Evolutionary conservation across 139 green algal species (phyloP), one percentile per base, ranked within the genome.

Genomic region (Micromonas pusilla): DNA sequence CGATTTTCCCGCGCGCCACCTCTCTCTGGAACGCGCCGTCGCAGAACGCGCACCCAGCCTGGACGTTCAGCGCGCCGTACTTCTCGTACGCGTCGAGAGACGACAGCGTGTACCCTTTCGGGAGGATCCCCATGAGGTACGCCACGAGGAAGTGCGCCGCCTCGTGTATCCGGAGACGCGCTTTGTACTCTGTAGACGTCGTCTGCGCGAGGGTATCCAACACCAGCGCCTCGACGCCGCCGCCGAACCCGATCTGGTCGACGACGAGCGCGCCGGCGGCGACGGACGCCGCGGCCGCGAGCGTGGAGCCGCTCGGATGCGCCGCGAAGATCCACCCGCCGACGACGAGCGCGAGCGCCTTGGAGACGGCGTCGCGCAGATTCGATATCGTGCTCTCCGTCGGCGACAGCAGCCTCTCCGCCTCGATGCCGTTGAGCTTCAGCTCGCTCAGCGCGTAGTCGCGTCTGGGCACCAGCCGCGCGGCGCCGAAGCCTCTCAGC

Each of bases 71-170:
- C 3, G 85, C 85, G 1, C 88, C 82, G 73, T 92, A 94, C 80
- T 86, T 92, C 82, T 52, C 31, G 39, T 96, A 93, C 0, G 94
- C 94, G 70, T 98, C 92, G 38, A 88, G 64, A 0, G 86, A 86
- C 16, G 83, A 90, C 16, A 99, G 86, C 0, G 89, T 97, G 90
- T 98, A 99, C 32, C 74, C 60, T 13, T 84, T 83, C 0, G 95
- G 94, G 66, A 97, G 80, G 16, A 98, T 83, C 9, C 95, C 94
- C 26, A 96, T 31, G 28, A 97, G 80, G 81, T 98, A 98, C 13
- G 95, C 94, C 5, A 96, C 79, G 25, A 98, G 84, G 72, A 98
- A 95, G 84, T 98, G 94, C 0, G 93, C 94, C 0, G 95, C 92
- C 80, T 99, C 95, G 37, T 88, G 72, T 21, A 38, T 23, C 19